Evolutionary conservation across 352 stramenopile species (phyloP).

Genomic region (Halophytophthora batemanensis): DNA sequence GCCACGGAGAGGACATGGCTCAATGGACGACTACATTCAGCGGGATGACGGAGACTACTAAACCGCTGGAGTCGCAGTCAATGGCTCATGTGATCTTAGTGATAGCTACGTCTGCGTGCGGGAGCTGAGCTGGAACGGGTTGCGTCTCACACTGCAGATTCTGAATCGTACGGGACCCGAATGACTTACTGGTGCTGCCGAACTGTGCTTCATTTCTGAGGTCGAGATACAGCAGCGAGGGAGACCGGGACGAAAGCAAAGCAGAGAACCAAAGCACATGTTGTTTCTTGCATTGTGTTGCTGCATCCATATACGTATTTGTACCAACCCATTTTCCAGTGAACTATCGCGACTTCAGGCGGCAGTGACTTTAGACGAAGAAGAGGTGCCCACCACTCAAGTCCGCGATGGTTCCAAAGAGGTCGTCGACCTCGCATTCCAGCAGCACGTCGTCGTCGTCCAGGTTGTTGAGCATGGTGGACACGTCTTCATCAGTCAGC

Average conservation of each 20-base stretch:
- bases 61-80: not conserved
- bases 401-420: slow-evolving; percentile 4
- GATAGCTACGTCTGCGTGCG: too few relatives aligned
- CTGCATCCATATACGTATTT: not conserved
- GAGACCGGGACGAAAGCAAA: too few relatives aligned
- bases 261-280: not conserved
- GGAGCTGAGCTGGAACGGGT: too few relatives aligned
- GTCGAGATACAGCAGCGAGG: not conserved
- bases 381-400: not conserved
- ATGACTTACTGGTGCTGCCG: not conserved
- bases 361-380: not conserved
- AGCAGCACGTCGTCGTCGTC: not conserved
- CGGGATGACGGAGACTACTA: slow-evolving; percentile 29
- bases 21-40: slow-evolving; percentile 26
- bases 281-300: not conserved
- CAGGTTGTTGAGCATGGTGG: slow-evolving; percentile 3
- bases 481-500: slow-evolving; percentile 12
- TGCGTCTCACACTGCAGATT: too few relatives aligned
- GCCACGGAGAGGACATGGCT: slow-evolving; percentile 11
- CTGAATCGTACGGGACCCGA: too few relatives aligned
- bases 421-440: slow-evolving; percentile 10
- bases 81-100: too few relatives aligned
- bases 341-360: not conserved
- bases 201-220: not conserved
- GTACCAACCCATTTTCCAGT: not conserved